Evolutionary conservation across 805 yeast genomes (phyloP).

Genomic region (Zygosaccharomyces lentus): DNA sequence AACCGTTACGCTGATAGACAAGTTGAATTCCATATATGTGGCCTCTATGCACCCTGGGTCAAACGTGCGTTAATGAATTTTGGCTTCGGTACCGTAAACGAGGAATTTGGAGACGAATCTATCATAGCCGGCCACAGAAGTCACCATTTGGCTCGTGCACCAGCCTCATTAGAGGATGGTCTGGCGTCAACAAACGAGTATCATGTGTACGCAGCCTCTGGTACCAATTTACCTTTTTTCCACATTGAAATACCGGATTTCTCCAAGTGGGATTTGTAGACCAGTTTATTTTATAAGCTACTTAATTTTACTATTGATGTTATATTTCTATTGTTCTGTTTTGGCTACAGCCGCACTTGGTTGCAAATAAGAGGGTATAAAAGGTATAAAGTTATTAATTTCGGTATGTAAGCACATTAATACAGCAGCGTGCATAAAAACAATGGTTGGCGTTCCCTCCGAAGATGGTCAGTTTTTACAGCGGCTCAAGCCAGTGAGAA

Average conservation of each 20-base stretch:
- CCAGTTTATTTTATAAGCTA: neutral
- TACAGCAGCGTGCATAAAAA: neutral
- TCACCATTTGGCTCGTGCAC: slow-evolving; percentile 29
- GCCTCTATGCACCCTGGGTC: slow-evolving; percentile 82
- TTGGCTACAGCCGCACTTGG: neutral
- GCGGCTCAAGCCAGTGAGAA: slow-evolving; percentile 13
- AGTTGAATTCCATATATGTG: slow-evolving; percentile 86
- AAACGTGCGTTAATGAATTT: slow-evolving; percentile 67
- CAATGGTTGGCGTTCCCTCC: neutral
- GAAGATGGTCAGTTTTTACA: neutral
- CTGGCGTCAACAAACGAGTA: slow-evolving; percentile 9
- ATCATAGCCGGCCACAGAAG: slow-evolving; percentile 33
- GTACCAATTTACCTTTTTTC: slow-evolving; percentile 35
- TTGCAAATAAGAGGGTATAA: neutral
- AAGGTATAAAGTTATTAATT: neutral
- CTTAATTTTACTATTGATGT: neutral
- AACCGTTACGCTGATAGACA: slow-evolving; percentile 73
- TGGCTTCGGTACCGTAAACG: slow-evolving; percentile 67
- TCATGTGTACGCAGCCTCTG: slow-evolving; percentile 27
- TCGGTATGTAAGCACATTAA: neutral
- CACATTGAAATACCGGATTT: slow-evolving; percentile 37
- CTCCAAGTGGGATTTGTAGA: slow-evolving; percentile 29
- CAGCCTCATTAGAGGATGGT: slow-evolving; percentile 11
- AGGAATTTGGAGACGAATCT: slow-evolving; percentile 35
- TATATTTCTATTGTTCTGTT: neutral